Evolutionary conservation across 2,329 filamentous ascomycete species (phyloP).

Genomic region (Talaromyces sp.): DNA sequence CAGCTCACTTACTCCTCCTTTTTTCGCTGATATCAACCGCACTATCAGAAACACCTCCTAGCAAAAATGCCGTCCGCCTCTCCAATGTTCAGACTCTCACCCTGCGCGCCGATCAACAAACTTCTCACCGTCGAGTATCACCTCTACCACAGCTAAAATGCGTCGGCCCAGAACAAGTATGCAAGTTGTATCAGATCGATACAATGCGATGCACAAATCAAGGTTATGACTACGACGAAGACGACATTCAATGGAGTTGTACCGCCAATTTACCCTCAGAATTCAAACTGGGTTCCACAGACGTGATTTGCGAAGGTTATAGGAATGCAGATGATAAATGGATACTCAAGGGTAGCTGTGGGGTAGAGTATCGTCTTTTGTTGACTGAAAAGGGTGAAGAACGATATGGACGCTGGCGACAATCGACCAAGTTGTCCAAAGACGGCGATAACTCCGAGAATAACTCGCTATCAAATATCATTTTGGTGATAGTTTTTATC

Average conservation of each 20-base stretch:
- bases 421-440: background rate
- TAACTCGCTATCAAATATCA: slow-evolving; percentile 6
- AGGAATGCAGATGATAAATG: slow-evolving; percentile 68
- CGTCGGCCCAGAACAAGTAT: slow-evolving; percentile 59
- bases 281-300: slow-evolving; percentile 74
- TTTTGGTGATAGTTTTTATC: slow-evolving; percentile 26
- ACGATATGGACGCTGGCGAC: slow-evolving; percentile 53
- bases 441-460: background rate
- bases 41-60: slow-evolving; percentile 23
- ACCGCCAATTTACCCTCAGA: slow-evolving; percentile 58
- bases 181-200: slow-evolving; percentile 67
- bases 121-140: slow-evolving; percentile 68
- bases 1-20: slow-evolving; percentile 8
- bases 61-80: slow-evolving; percentile 52
- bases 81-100: slow-evolving; percentile 72
- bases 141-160: slow-evolving; percentile 77
- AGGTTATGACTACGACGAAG: slow-evolving; percentile 68
- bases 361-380: slow-evolving; percentile 77
- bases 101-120: slow-evolving; percentile 62
- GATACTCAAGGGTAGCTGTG: slow-evolving; percentile 87
- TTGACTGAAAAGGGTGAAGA: slow-evolving; percentile 72
- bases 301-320: slow-evolving; percentile 92
- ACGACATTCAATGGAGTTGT: slow-evolving; percentile 91
- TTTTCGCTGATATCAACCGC: slow-evolving; percentile 17
- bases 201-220: slow-evolving; percentile 86